Conservation (phyloP, 2,329 filamentous ascomycete genomes). For the Penicillium nordicum region DNA sequence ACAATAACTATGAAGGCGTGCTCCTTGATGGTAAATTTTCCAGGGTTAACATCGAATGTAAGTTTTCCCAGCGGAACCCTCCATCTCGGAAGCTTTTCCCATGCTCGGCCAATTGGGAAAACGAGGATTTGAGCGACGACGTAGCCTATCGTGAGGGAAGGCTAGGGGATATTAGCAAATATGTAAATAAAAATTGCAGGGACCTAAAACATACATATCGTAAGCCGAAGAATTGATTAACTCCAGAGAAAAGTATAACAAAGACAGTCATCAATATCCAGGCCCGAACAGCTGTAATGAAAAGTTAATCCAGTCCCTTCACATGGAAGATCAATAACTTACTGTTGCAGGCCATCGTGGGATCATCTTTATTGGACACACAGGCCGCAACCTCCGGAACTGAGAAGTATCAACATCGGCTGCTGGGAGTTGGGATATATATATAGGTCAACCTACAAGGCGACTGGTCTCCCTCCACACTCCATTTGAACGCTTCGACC, state of each 20-base stretch:
- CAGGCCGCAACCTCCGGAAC: slow-evolving; percentile 40
- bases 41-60: slow-evolving; percentile 23
- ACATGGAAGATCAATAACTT: not conserved
- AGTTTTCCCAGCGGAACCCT: slow-evolving; percentile 19
- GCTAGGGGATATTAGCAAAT: slow-evolving; percentile 9
- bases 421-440: not conserved
- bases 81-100: slow-evolving; percentile 26
- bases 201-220: slow-evolving; percentile 21
- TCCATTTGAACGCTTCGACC: slow-evolving; percentile 38
- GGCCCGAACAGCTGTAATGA: slow-evolving; percentile 27
- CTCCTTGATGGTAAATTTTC: slow-evolving; percentile 23
- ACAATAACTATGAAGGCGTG: slow-evolving; percentile 26
- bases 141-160: slow-evolving; percentile 23
- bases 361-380: slow-evolving; percentile 36
- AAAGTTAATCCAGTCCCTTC: not conserved
- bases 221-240: slow-evolving; percentile 26
- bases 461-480: slow-evolving; percentile 38
- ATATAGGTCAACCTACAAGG: slow-evolving; percentile 27
- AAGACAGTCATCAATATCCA: slow-evolving; percentile 29
- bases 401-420: slow-evolving; percentile 12
- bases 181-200: not conserved
- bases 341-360: slow-evolving; percentile 34
- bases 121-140: slow-evolving; percentile 24
- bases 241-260: slow-evolving; percentile 24
- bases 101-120: slow-evolving; percentile 20